Evolutionary conservation across 129 eudicot species (phyloP).

Genomic region (Flaveria sonorensis): DNA sequence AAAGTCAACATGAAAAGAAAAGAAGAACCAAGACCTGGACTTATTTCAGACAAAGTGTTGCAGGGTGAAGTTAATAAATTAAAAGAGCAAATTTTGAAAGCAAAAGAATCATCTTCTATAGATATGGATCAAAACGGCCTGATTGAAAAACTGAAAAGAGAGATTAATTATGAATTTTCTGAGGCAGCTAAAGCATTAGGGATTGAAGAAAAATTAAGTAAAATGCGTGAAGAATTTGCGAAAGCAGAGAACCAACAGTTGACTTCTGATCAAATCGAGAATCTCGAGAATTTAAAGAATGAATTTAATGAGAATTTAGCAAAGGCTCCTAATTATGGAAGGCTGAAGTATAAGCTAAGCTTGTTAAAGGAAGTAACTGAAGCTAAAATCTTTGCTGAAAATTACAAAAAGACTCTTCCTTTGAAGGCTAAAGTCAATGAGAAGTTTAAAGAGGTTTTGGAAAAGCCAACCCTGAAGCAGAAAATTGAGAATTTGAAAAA

Average conservation of each 20-base stretch:
- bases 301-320: conserved; percentile 57
- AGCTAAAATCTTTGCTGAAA: conserved; percentile 48
- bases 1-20: conserved; percentile 64
- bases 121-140: conserved; percentile 49
- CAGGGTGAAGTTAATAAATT: conserved; percentile 62
- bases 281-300: conserved; percentile 49
- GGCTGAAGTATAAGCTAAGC: conserved; percentile 56
- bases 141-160: conserved; percentile 54
- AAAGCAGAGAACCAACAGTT: conserved; percentile 48
- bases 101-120: conserved; percentile 44
- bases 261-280: conserved; percentile 47
- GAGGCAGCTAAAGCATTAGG: conserved; percentile 78
- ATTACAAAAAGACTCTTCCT: conserved; percentile 45
- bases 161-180: conserved; percentile 57
- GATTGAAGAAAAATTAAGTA: conserved; percentile 46
- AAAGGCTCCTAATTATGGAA: conserved; percentile 61
- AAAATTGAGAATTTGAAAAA: conserved; percentile 52
- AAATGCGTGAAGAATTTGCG: conserved; percentile 52
- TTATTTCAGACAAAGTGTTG: conserved; percentile 53
- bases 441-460: conserved; percentile 29
- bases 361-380: conserved; percentile 60
- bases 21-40: conserved; percentile 54
- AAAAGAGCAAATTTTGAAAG: conserved; percentile 53
- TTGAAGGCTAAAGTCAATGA: conserved; percentile 36
- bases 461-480: conserved; percentile 56